Conservation (phyloP, 495 filamentous ascomycete species). For the Margaritispora aquatica region DNA sequence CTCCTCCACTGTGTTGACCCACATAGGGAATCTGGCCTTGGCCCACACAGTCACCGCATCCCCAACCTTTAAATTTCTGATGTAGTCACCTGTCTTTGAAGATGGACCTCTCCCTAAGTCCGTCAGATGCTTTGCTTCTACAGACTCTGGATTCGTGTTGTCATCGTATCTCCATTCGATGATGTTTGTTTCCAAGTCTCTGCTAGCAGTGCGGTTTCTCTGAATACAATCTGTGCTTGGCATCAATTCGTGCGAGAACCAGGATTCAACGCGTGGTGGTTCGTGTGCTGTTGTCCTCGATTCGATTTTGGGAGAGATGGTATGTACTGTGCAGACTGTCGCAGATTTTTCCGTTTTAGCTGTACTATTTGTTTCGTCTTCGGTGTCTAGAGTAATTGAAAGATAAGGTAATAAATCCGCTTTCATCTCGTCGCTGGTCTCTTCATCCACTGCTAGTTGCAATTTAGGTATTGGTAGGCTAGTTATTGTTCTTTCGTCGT, state of each 20-base stretch:
- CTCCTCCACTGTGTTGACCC: constrained; percentile 51
- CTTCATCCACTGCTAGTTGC: too few species aligned
- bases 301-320: background rate
- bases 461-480: too few species aligned
- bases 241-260: background rate
- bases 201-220: constrained; percentile 38
- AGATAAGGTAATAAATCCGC: background rate
- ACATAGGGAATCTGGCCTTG: constrained; percentile 54
- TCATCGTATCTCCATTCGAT: constrained; percentile 56
- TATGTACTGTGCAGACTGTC: constrained; percentile 3
- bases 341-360: background rate
- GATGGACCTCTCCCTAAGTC: constrained; percentile 42
- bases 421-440: background rate
- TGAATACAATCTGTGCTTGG: constrained; percentile 36
- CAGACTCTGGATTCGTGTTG: constrained; percentile 39
- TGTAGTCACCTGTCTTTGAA: constrained; percentile 49
- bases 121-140: constrained; percentile 33
- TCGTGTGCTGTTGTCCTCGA: background rate
- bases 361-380: too few species aligned
- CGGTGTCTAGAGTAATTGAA: background rate
- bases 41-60: constrained; percentile 64
- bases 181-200: constrained; percentile 30
- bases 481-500: background rate
- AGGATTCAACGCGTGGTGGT: background rate
- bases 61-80: constrained; percentile 52